A percentile compares a stretch with the other conserved stretches of the same genome.
These are phyloP conservation scores for Xylaria scruposa DNA, from an alignment of 495 filamentous ascomycete species.

Conservation along the genomic window DNA sequence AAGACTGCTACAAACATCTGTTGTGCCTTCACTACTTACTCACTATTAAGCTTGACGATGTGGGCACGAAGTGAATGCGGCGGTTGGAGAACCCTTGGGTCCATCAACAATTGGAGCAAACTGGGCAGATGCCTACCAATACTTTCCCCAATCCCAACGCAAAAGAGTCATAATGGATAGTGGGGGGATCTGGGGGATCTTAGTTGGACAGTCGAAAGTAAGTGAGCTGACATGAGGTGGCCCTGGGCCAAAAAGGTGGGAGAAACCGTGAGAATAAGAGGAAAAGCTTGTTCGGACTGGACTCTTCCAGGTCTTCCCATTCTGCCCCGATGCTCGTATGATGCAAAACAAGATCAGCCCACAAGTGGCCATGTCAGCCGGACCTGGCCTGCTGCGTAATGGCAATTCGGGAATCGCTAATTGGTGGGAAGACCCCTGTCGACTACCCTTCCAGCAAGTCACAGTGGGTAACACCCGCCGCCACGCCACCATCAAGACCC, in stretches of 20 bases:
- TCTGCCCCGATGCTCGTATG: conserved; percentile 19
- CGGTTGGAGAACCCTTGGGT: conserved; percentile 1
- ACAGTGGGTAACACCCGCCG: neutral
- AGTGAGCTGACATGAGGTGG: neutral
- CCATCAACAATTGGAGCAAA: neutral
- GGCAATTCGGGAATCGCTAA: neutral
- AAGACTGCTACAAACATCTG: too few species aligned
- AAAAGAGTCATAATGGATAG: neutral
- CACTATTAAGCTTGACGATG: neutral
- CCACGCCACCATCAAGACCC: neutral
- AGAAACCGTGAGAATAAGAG: neutral
- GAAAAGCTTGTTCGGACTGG: neutral
- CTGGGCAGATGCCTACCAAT: neutral
- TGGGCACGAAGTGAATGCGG: neutral
- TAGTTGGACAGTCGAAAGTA: neutral
- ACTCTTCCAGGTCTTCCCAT: conserved; percentile 22
- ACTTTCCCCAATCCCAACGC: neutral
- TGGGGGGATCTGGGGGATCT: neutral
- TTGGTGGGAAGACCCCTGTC: conserved; percentile 10
- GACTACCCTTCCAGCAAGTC: conserved; percentile 5
- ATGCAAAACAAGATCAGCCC: conserved; percentile 22
- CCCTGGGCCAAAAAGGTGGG: neutral
- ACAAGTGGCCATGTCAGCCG: conserved; percentile 26
- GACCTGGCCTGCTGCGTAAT: conserved; percentile 27
- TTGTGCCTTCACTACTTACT: too few species aligned